Conservation (phyloP, 1,139 yeast genomes). For the Arxiozyma telluris region DNA sequence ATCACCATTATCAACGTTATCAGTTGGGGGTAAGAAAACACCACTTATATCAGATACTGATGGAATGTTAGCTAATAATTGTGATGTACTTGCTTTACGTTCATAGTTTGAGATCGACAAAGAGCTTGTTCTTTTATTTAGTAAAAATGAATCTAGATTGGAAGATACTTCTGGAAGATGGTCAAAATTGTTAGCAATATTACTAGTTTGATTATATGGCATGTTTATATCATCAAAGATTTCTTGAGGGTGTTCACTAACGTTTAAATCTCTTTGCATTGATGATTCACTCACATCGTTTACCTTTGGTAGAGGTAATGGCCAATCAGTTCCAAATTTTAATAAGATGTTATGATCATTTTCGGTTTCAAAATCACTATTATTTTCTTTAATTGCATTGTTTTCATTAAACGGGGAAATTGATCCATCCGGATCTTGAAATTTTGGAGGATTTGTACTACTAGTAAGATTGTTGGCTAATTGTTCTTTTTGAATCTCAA, state of each 20-base stretch:
- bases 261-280: neutral
- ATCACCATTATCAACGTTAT: neutral
- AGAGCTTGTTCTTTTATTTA: slow-evolving; percentile 5
- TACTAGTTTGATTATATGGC: neutral
- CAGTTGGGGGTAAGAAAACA: neutral
- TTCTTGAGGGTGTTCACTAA: neutral
- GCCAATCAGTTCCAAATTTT: slow-evolving; percentile 7
- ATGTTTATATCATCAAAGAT: neutral
- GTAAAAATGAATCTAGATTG: slow-evolving; percentile 1
- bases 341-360: neutral
- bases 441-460: neutral
- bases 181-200: neutral
- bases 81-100: slow-evolving; percentile 1
- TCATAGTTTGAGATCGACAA: neutral
- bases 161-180: slow-evolving; percentile 1
- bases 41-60: neutral
- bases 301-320: neutral
- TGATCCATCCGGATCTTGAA: neutral
- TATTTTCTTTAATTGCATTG: neutral
- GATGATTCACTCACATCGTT: neutral
- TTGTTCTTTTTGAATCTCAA: slow-evolving; percentile 20
- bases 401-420: neutral
- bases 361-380: neutral
- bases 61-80: neutral
- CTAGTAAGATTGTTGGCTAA: slow-evolving; percentile 15